A percentile compares a stretch with the other conserved stretches of the same genome.
phyloP scores from a whole-genome alignment of 2,329 filamentous ascomycete genomes.

The Fusarium stilboides region DNA sequence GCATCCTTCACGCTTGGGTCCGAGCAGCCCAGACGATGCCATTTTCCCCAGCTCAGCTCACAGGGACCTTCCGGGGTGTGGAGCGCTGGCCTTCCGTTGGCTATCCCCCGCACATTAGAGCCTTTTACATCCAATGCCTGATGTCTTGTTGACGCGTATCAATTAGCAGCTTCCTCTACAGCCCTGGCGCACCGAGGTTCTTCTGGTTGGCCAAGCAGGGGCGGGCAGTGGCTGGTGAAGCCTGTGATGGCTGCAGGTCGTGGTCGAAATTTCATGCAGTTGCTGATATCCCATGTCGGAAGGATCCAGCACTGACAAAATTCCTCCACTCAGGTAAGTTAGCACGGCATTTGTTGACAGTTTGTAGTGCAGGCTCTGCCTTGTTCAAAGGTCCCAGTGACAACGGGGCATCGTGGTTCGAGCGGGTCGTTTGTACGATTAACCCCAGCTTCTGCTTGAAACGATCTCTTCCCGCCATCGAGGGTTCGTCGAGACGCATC shows the following conservation, averaged over 20 bases:
- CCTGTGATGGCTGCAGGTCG: slow-evolving; percentile 31
- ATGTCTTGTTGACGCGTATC: slow-evolving; percentile 46
- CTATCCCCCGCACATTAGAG: slow-evolving; percentile 46
- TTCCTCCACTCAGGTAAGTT: no score
- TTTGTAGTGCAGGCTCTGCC: slow-evolving; percentile 13
- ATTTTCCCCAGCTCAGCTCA: slow-evolving; percentile 26
- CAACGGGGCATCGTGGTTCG: slow-evolving; percentile 5
- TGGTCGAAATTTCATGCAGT: slow-evolving; percentile 5
- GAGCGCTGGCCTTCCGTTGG: slow-evolving; percentile 44
- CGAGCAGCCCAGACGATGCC: slow-evolving; percentile 18
- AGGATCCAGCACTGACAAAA: slow-evolving; percentile 17
- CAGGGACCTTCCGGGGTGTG: slow-evolving; percentile 42
- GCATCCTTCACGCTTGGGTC: slow-evolving; percentile 24
- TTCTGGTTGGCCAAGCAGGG: slow-evolving; percentile 37
- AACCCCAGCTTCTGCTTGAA: slow-evolving; percentile 19
- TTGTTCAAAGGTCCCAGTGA: slow-evolving; percentile 18
- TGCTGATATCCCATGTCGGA: slow-evolving; percentile 17
- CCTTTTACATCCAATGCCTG: slow-evolving; percentile 34
- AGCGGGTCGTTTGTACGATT: slow-evolving; percentile 27
- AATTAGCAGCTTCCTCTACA: slow-evolving; percentile 35
- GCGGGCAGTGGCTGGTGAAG: slow-evolving; percentile 20
- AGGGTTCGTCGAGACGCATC: slow-evolving; percentile 14
- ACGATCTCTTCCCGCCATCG: slow-evolving; percentile 6
- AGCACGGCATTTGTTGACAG: slow-evolving; percentile 1
- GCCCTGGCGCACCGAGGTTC: slow-evolving; percentile 30